Evolutionary conservation across 2,329 filamentous ascomycete species (phyloP), one percentile per base, ranked within the genome.

Genomic region (Xylariaceae sp.): DNA sequence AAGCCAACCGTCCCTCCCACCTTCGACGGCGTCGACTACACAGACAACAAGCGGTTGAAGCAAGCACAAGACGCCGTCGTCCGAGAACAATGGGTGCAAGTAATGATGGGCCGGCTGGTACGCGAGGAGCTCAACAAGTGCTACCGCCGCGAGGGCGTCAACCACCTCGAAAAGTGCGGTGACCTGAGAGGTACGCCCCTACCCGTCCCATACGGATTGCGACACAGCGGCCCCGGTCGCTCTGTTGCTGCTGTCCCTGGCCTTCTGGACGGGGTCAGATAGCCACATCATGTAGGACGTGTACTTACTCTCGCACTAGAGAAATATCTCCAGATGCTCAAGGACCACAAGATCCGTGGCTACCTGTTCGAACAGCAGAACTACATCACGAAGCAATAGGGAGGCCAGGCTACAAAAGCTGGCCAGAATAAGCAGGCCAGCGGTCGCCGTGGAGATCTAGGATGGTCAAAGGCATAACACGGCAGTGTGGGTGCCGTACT

Each of bases 101-200:
- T 81, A 58, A 92, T 92, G 85, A 92, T 89, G 85, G 83, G 82
- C 37, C 72, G 85, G 41, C 65, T 92, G 43, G 83, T 92, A 35
- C 70, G 83, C 44, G 82, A 90, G 59, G 85, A 92, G 68, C 68
- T 92, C 66, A 73, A 80, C 61, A 90, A 87, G 67, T 92, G 85
- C 69, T 92, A 92, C 64, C 77, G 78, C 61, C 72, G 77, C 48
- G 83, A 92, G 64, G 86, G 85, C 36, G 83, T 89, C 46, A 92
- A 92, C 61, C 85, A 92, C 59, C 63, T 92, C 59, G 85, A 90
- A 72, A 92, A 90, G 66, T 92, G 85, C 61, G 84, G 83, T 46
- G 68, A 74, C 52, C 60, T 90, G 62, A 72, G 85, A 82, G 84
- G 85, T 92, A 59, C 70, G n/a, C n/a, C n/a, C n/a, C n/a, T n/a